phyloP scores from a whole-genome alignment of 441 rosid genomes.

The Gossypium schwendimanii region DNA sequence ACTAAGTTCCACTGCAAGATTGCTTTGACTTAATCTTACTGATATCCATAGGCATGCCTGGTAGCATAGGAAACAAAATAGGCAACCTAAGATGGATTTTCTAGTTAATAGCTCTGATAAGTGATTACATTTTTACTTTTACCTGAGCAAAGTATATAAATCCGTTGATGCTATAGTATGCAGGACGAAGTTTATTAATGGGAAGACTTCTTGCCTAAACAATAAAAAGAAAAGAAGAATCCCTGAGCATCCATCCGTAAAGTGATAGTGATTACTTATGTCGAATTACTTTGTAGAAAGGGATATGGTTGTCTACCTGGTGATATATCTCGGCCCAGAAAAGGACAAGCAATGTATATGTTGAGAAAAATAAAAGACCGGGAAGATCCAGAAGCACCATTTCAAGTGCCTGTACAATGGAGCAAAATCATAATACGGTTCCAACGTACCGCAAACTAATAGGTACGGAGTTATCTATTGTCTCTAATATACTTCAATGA shows the following conservation, averaged over 20 bases:
- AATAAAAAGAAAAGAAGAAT: not conserved
- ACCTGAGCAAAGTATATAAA: slow-evolving; percentile 44
- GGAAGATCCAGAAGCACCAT: slow-evolving; percentile 48
- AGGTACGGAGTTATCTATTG: not conserved
- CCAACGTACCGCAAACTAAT: not conserved
- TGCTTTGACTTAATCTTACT: slow-evolving; percentile 29
- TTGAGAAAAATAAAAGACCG: slow-evolving; percentile 45
- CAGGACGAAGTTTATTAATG: slow-evolving; percentile 41
- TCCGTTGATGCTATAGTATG: slow-evolving; percentile 35
- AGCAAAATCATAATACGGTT: not conserved
- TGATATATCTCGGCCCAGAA: slow-evolving; percentile 66
- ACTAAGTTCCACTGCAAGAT: slow-evolving; percentile 29
- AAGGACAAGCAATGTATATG: slow-evolving; percentile 48
- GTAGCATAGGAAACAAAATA: slow-evolving; percentile 2
- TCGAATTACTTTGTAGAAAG: not conserved
- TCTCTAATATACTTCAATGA: not conserved
- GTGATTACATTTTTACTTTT: not conserved
- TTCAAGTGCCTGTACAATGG: slow-evolving; percentile 35
- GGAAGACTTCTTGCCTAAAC: slow-evolving; percentile 55
- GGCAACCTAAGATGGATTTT: not conserved
- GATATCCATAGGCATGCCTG: slow-evolving; percentile 52
- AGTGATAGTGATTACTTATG: not conserved
- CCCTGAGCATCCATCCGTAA: not conserved
- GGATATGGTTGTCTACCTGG: slow-evolving; percentile 30
- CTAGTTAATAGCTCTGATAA: not conserved